phyloP scores from a whole-genome alignment of 169 alveolate genomes.

The Blepharisma undulans region DNA sequence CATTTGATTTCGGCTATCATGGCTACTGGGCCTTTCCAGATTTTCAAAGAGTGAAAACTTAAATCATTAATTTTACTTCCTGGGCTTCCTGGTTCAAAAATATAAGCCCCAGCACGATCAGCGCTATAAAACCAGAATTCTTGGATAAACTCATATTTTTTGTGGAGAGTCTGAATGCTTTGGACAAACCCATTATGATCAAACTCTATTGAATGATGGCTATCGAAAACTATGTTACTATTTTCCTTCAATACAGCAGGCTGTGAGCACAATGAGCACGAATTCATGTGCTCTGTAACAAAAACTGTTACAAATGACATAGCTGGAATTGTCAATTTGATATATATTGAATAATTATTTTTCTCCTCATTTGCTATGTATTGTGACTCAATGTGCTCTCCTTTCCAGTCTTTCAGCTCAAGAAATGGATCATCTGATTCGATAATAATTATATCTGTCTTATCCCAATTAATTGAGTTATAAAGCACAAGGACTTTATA shows the following conservation, averaged over 20 bases:
- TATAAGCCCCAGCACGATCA: conserved; percentile 22
- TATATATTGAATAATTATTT: not conserved
- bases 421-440: not conserved
- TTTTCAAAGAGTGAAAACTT: not conserved
- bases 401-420: not conserved
- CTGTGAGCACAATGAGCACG: not conserved
- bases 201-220: not conserved
- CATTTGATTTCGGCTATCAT: not conserved
- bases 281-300: not conserved
- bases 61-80: not conserved
- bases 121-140: not conserved
- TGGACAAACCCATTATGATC: not conserved
- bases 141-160: not conserved
- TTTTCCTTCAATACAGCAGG: not conserved
- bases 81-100: not conserved
- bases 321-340: not conserved
- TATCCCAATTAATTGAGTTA: conserved; percentile 30
- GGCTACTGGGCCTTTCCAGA: not conserved
- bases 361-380: not conserved
- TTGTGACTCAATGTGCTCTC: not conserved
- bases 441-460: not conserved
- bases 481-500: not conserved
- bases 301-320: not conserved
- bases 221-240: not conserved
- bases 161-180: not conserved